Evolutionary conservation across 371 early-diverging fungal genomes (phyloP).

Genomic region (Rhizopus delemar): DNA sequence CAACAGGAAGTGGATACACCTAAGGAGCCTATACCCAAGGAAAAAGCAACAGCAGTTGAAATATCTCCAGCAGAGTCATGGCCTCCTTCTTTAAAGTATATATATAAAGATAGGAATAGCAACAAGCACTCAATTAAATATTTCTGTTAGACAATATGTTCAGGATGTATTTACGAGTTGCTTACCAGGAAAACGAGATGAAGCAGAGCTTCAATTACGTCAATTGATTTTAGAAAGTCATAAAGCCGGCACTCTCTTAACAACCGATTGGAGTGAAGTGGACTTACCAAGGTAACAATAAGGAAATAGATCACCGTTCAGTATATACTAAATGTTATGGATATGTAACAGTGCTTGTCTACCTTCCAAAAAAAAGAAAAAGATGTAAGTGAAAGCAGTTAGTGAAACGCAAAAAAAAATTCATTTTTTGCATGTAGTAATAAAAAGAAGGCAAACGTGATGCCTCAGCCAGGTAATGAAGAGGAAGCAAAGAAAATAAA

Average conservation of each 20-base stretch:
- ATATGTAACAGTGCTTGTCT: slow-evolving; percentile 25
- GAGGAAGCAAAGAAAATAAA: slow-evolving; percentile 39
- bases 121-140: neutral
- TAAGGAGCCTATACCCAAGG: too few species aligned
- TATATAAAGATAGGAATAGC: neutral
- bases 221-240: slow-evolving; percentile 58
- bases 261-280: slow-evolving; percentile 70
- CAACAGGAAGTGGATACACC: neutral
- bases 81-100: slow-evolving; percentile 50
- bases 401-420: too few species aligned
- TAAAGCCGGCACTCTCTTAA: slow-evolving; percentile 51
- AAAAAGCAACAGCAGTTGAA: slow-evolving; percentile 13
- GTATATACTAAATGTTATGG: neutral
- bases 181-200: slow-evolving; percentile 50
- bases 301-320: neutral
- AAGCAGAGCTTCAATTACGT: slow-evolving; percentile 57
- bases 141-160: slow-evolving; percentile 57
- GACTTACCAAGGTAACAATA: slow-evolving; percentile 58
- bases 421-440: too few species aligned
- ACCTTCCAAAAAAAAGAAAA: slow-evolving; percentile 28
- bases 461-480: neutral
- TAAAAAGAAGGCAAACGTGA: neutral
- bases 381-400: slow-evolving; percentile 18
- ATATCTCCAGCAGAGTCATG: slow-evolving; percentile 31
- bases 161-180: slow-evolving; percentile 59